Evolutionary conservation across 106 monocot species (phyloP).

Genomic region (Phalaenopsis aphrodite): DNA sequence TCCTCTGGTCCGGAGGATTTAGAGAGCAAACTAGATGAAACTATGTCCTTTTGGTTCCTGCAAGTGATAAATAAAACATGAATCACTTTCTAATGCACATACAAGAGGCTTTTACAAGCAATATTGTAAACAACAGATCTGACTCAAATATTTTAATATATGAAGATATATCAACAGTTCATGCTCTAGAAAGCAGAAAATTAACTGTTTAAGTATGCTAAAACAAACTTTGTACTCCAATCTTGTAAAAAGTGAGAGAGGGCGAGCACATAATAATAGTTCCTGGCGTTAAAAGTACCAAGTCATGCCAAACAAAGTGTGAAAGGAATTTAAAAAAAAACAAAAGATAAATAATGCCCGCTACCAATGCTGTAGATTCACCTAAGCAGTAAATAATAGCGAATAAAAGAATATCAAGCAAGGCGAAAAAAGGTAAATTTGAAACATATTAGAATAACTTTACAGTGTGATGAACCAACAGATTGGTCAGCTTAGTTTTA

Average conservation of each 20-base stretch:
- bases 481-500: not conserved
- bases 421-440: not conserved
- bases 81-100: not conserved
- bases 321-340: not conserved
- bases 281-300: too few relatives aligned
- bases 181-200: not conserved
- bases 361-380: too few relatives aligned
- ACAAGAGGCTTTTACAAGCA: not conserved
- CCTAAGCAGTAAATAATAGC: not conserved
- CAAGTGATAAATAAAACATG: slow-evolving; percentile 1
- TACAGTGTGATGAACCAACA: too few relatives aligned
- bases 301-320: too few relatives aligned
- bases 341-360: too few relatives aligned
- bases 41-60: slow-evolving; percentile 20
- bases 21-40: slow-evolving; percentile 3
- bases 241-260: not conserved
- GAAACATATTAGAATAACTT: not conserved
- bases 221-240: not conserved
- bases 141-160: not conserved
- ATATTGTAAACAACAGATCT: not conserved
- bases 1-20: slow-evolving; percentile 8
- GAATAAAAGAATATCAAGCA: not conserved
- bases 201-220: not conserved
- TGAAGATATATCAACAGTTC: not conserved
- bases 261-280: not conserved